These are phyloP conservation scores for Chaetothyriales sp. DNA, from an alignment of 2,329 filamentous ascomycete species.

Conservation along the genomic window DNA sequence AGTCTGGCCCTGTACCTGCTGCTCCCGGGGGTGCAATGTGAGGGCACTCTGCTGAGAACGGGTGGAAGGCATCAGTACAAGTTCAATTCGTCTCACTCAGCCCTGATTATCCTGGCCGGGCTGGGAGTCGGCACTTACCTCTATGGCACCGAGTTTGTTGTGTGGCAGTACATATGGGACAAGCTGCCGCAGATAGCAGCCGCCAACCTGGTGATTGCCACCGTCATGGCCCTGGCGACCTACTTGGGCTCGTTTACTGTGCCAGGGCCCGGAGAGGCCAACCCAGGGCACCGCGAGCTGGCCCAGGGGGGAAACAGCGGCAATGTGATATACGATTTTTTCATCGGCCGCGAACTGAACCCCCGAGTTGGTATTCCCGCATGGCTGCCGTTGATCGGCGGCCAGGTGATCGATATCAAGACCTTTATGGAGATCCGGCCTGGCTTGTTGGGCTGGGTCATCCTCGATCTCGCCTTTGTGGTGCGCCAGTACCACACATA, in stretches of 20 bases:
- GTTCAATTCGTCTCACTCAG: constrained; percentile 65
- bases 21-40: constrained; percentile 55
- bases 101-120: constrained; percentile 54
- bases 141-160: constrained; percentile 64
- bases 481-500: constrained; percentile 78
- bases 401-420: constrained; percentile 68
- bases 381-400: constrained; percentile 55
- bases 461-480: constrained; percentile 70
- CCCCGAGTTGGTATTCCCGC: constrained; percentile 49
- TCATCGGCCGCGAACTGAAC: constrained; percentile 90
- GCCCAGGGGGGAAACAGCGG: constrained; percentile 68
- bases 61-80: constrained; percentile 69
- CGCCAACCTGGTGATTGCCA: constrained; percentile 64
- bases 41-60: constrained; percentile 54
- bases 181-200: constrained; percentile 80
- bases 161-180: constrained; percentile 88
- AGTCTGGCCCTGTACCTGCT: constrained; percentile 60
- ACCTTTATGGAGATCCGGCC: constrained; percentile 81
- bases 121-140: constrained; percentile 58
- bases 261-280: constrained; percentile 44
- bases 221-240: constrained; percentile 56
- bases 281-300: constrained; percentile 58
- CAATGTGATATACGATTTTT: constrained; percentile 88
- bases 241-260: constrained; percentile 74
- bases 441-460: constrained; percentile 75